These are phyloP conservation scores for Trichomonas tenax DNA, from an alignment of 208 protist genomes.

Conservation along the genomic window DNA sequence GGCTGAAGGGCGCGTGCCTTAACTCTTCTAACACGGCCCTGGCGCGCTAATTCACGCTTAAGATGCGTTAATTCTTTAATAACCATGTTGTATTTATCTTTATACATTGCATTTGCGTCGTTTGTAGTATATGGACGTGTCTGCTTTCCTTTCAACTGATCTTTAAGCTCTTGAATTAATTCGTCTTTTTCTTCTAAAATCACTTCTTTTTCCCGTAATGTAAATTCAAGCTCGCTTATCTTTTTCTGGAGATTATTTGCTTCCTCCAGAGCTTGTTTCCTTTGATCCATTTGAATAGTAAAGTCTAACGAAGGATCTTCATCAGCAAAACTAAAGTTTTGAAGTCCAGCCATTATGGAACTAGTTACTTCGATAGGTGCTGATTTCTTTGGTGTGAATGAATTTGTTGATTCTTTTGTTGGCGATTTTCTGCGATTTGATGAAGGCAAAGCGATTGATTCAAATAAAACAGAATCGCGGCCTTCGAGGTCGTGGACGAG, in stretches of 20 bases:
- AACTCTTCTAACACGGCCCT: background rate
- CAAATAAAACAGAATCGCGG: background rate
- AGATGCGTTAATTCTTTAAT: background rate
- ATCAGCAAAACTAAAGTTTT: background rate
- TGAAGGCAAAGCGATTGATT: background rate
- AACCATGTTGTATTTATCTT: background rate
- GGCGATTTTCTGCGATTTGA: background rate
- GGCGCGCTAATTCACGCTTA: background rate
- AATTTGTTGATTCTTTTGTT: background rate
- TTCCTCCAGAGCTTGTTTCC: background rate
- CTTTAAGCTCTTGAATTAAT: background rate
- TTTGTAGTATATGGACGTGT: background rate
- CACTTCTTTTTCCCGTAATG: background rate
- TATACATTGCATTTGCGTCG: background rate
- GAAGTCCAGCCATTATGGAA: background rate
- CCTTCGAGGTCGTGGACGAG: background rate
- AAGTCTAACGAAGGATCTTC: background rate
- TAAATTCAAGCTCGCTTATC: background rate
- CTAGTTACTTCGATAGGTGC: background rate
- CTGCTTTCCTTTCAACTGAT: background rate
- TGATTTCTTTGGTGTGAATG: background rate
- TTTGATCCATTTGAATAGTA: background rate
- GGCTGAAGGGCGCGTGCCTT: background rate
- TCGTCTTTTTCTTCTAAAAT: background rate
- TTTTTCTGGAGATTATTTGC: background rate